Base-by-base conservation (phyloP, 345 rosid genomes). In the Populus alba region DNA sequence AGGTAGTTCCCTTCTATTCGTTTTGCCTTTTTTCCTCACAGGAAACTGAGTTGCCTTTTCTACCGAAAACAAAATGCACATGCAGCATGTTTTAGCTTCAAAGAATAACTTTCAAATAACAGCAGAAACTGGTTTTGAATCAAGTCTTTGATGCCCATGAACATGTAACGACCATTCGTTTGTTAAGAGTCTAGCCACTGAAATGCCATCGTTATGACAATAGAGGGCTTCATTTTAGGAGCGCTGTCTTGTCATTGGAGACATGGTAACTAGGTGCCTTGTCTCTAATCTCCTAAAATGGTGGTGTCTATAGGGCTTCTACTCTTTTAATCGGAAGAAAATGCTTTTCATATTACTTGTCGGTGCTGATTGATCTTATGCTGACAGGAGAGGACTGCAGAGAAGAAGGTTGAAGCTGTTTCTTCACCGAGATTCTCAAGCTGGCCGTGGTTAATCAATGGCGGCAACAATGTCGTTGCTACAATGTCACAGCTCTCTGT, bases 391-490 rank as follows among this genome's bases (percentile, higher is more conserved):
- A 76, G 31, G 51, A 51, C 10, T 23, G 15, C 43, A 1, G 77
- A 73, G 53, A 49, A 45, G 65, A 77, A 33, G 51, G 8, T 45
- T 6, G 69, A 67, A 23, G 39, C 73, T 8, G 59, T 5, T 27
- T 65, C 65, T 16, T 43, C 69, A 4, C 63, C 23, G 5, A 39
- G 66, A 51, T 76, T 87, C 72, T 59, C 87, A 6, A 85, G 77
- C 71, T 81, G 81, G 78, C 80, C 80, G 78, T 87, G 86, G 89
- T 77, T 83, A 77, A 70, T 81, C 35, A 83, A 41, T 10, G 41
- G 78, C 11, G 82, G 79, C 43, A 81, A 80, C 62, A 82, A 82
- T 47, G 38, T 25, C 6, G 80, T 63, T 61, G 23, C 82, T 3
- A 33, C 79, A 75, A 72, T 70, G 31, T 83, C 91, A 37, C 37